Base-by-base conservation (phyloP, 805 yeast species). In the Torulaspora franciscae region DNA sequence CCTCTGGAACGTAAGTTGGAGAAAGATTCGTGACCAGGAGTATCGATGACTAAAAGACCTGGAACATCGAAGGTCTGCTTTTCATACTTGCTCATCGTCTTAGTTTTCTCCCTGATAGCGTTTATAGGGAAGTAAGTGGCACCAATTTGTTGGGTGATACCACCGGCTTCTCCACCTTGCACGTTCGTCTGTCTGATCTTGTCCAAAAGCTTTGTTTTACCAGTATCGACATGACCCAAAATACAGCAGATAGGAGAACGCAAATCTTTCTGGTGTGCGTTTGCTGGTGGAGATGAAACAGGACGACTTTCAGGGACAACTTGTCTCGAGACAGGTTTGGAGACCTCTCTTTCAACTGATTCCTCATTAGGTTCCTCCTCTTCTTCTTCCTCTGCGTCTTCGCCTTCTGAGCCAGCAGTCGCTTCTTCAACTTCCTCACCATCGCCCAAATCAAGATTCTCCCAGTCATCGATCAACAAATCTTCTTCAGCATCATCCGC, bases 131-230 rank as follows among this genome's bases (percentile, higher is more conserved):
- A 93, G 68, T 93, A 93, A 17, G 99, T 93, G 45, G 99, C 99
- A 80, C 99, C 99, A 65, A 93, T 93, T 72, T 93, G 99, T 77
- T 93, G 99, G 54, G 99, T 93, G 67, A 93, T 93, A 75, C 99
- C 99, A 75, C 99, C 99, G 45, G 99, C 99, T 74, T 93, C 99
- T 64, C 99, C 99, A 67, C 97, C 99, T 74, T 93, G 99, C 50
- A 93, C 99, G 64, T 93, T 93, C 33, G 98, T 93, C 74, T 91
- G 97, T 74, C 99, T 91, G 57, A 93, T 83, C 70, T 93, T 93
- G 66, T 93, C 99, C 66, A 93, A 76, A 54, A 93, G 78, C 67
- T 93, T 93, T 55, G 99, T 93, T 71, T 93, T 93, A 82, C 99
- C 99, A 47, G 99, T 93, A 77, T 93, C 99, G 70, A 93, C 99